Percentiles rank a stretch among this genome's conserved stretches.
Conservation (phyloP, 768 basidiomycete species). For the Plicaturopsis crispa region DNA sequence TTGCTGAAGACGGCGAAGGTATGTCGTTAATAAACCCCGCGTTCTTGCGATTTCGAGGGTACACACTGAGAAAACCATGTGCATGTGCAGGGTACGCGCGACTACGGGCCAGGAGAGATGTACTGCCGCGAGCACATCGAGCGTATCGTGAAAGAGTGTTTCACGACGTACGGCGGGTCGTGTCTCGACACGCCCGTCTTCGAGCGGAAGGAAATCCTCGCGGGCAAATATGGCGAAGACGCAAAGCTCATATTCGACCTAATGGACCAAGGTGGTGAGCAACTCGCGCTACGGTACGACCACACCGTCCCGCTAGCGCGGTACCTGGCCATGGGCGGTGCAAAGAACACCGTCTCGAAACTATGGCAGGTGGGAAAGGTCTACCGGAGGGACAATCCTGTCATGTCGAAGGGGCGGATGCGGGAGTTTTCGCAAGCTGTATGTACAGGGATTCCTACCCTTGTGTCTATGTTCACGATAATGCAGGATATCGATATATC, state of each 20-base stretch:
- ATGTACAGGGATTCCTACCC: slow-evolving; percentile 16
- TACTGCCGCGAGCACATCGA: slow-evolving; percentile 89
- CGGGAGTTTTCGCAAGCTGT: slow-evolving; percentile 98
- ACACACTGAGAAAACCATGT: slow-evolving; percentile 12
- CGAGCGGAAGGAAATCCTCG: slow-evolving; percentile 91
- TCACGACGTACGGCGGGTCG: slow-evolving; percentile 81
- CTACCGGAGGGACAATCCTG: slow-evolving; percentile 92
- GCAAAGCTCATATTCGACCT: slow-evolving; percentile 96
- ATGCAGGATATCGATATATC: slow-evolving; percentile 90
- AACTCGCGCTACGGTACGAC: slow-evolving; percentile 91
- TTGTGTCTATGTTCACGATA: neutral
- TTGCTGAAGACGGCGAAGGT: slow-evolving; percentile 94
- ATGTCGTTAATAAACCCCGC: slow-evolving; percentile 14
- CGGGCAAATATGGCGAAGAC: slow-evolving; percentile 98
- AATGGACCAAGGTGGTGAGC: slow-evolving; percentile 95
- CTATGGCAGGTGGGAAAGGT: slow-evolving; percentile 99
- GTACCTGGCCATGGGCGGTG: slow-evolving; percentile 93
- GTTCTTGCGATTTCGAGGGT: slow-evolving; percentile 2
- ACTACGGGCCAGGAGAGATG: slow-evolving; percentile 91
- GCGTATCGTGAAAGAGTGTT: slow-evolving; percentile 77
- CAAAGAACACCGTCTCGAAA: slow-evolving; percentile 67
- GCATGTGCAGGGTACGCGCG: slow-evolving; percentile 76
- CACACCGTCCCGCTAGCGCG: slow-evolving; percentile 96
- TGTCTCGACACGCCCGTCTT: slow-evolving; percentile 98
- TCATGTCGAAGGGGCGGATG: slow-evolving; percentile 98